These are phyloP conservation scores for Centaurea solstitialis DNA, from an alignment of 129 eudicot genomes.

Conservation along the genomic window DNA sequence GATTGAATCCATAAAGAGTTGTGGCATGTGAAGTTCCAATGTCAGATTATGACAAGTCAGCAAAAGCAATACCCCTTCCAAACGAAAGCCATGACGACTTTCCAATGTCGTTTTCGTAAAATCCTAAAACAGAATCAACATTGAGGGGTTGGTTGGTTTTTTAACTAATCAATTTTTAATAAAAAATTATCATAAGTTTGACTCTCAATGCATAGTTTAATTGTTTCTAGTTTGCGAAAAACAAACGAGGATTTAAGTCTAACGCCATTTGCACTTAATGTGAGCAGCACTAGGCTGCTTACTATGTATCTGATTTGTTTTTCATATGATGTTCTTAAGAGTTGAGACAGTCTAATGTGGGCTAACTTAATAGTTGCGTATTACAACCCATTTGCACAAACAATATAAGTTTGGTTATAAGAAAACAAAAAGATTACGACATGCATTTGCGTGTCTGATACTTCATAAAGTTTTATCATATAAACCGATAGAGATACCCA, in stretches of 20 bases:
- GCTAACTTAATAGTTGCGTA: too few relatives aligned
- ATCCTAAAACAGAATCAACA: not conserved
- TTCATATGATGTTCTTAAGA: not conserved
- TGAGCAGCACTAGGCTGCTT: too few relatives aligned
- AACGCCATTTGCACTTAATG: not conserved
- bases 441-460: too few relatives aligned
- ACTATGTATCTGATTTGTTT: not conserved
- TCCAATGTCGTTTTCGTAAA: not conserved
- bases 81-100: not conserved
- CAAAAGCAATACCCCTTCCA: not conserved
- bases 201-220: too few relatives aligned
- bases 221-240: too few relatives aligned
- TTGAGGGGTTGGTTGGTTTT: not conserved
- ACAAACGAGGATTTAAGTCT: too few relatives aligned
- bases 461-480: not conserved
- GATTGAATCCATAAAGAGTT: slow-evolving; percentile 1
- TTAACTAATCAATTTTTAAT: too few relatives aligned
- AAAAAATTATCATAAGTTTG: not conserved
- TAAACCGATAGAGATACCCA: too few relatives aligned
- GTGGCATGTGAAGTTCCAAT: slow-evolving; percentile 21
- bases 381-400: not conserved
- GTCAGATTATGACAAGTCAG: slow-evolving; percentile 31
- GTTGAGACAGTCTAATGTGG: not conserved
- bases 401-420: not conserved
- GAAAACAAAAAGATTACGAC: not conserved